Evolutionary conservation across 352 stramenopile species (phyloP), one percentile per base, ranked within the genome.

Genomic region (Phytopythium helicoides): DNA sequence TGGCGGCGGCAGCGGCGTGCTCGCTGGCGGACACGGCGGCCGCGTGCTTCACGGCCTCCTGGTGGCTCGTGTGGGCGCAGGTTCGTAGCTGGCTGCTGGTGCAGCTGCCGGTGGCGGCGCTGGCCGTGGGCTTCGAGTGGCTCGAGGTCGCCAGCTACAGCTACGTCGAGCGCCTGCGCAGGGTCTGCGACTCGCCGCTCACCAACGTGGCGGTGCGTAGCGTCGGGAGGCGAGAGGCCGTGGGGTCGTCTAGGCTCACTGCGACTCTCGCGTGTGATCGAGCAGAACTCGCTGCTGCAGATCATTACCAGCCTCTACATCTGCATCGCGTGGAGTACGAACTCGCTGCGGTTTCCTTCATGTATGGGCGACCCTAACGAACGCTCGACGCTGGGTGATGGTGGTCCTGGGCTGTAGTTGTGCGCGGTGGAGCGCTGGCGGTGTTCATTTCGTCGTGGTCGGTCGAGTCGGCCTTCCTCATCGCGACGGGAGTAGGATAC

Each of bases 401-500:
- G n/a, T n/a, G n/a, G n/a, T n/a, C n/a, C n/a, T 38, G 44, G 19
- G 34, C 14, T 47, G 18, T 56, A 94, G 81, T 94, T 47, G 79
- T 92, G 8, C 69, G 82, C 39, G 82, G 79, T 19, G 78, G 85
- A 1, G 80, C 81, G 6, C 54, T 92, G 15, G 47, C 68, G 10
- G 73, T 95, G 46, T 87, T 58, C 48, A 84, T 91, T 44, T 91
- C 81, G 31, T 88, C 77, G 9, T 95, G 85, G 85, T 87, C 82
- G 0, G 65, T 93, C 59, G 85, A 95, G 52, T 91, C 82, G 38
- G 53, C 80, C 14, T 71, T 93, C 12, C 62, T 92, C 19, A 90
- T 90, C 41, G 71, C 74, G 15, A 88, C 81, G 1, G 74, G 73
- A 8, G 72, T 91, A 28, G 78, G 77, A 33, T 95, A 92, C 42